Evolutionary conservation across 306 rosid genomes (phyloP), one percentile per base, ranked within the genome.

Genomic region (Quercus glauca): DNA sequence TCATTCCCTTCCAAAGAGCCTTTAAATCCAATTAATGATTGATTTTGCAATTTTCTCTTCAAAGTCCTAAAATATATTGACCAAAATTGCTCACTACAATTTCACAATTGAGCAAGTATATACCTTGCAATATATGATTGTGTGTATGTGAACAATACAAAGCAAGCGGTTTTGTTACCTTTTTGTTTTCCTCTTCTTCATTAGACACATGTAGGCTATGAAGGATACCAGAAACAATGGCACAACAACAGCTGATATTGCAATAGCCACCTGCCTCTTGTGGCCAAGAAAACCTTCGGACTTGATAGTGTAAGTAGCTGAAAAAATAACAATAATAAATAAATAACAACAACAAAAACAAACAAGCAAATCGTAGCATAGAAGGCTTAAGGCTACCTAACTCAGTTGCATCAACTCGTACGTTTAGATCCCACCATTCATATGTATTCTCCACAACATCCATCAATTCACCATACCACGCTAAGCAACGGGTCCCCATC

Each of bases 401-500:
- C 41, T 78, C 75, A 3, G 75, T 33, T 25, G 75, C 81, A 31
- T 61, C 68, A 20, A 73, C 77, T 55, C 85, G 82, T 58, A 84
- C 37, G 69, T 72, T 58, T 43, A 84, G 51, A 52, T 77, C 84
- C 28, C 12, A 15, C 20, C 82, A 76, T 1, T 73, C 79, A 37
- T 11, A 19, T 9, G 78, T 4, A 78, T 76, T 31, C 73, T 28
- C 71, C 35, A 37, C 25, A 70, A 73, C 51, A 51, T 84, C 90
- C 75, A 81, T 37, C 45, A 87, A 67, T 19, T 55, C 60, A 29
- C 80, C 37, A 56, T 74, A 78, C 85, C 84, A 84, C 12, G 67
- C 59, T 73, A 87, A 79, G 55, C 90, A 84, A 21, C 58, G 69
- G 35, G 49, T 67, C n/a, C 69, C 75, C 11, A 9, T 51, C 10